Base-by-base conservation (phyloP, 805 yeast genomes). In the Saturnispora mendoncae region DNA sequence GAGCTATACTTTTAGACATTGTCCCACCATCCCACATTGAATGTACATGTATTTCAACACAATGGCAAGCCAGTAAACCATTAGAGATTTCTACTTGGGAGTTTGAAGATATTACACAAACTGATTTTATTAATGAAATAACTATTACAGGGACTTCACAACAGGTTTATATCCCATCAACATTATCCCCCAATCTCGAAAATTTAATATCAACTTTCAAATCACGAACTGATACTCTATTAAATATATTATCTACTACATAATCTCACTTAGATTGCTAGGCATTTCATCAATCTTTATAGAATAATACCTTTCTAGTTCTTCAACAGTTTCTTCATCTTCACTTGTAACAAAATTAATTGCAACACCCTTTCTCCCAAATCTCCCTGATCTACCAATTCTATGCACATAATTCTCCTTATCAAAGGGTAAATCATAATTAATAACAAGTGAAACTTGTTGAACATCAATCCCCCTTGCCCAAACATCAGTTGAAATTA, bases 391-490 rank as follows among this genome's bases (percentile, higher is more conserved):
- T 66, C 98, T 81, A 64, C 98, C 98, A 52, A 90, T 90, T 67
- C 98, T 78, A 71, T 90, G 98, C 58, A 90, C 80, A 65, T 90
- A 90, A 74, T 90, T 90, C 66, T 90, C 97, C 61, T 81, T 79
- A 73, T 92, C 87, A 50, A 76, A 64, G 43, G 98, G 97, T 62
- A 90, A 69, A 65, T 90, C 98, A 68, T 84, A 90, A 74, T 90
- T 90, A 58, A 90, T 85, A 46, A 90, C 98, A 52, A 90, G 68
- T 10, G 97, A 88, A 37, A 90, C 96, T 62, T 90, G 97, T 70
- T 90, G 98, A 46, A 90, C 97, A 66, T 90, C 98, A 51, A 90
- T 92, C 60, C 98, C 98, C 67, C 98, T 76, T 38, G 98, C 98
- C 81, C 90, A 84, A 56, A 92, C 83, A 66, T 92, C 98, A 32